These are phyloP conservation scores for Puccinia novopanici DNA, from an alignment of 1,284 basidiomycete genomes.

Conservation along the genomic window DNA sequence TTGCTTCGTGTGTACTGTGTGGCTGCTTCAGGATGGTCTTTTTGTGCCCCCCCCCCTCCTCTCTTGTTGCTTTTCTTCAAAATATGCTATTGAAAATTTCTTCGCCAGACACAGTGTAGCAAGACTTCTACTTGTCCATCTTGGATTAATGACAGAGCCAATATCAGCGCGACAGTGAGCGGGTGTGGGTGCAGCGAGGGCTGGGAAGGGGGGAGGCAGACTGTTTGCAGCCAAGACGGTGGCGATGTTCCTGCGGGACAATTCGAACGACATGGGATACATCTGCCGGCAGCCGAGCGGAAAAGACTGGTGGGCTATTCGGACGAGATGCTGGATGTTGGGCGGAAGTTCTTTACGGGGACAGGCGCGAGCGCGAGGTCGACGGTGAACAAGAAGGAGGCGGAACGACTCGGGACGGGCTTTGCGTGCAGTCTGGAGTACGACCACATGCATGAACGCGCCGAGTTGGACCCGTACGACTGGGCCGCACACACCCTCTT, in stretches of 20 bases:
- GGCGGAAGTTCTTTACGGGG: constrained; percentile 18
- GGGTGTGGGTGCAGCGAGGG: not conserved
- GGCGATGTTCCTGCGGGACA: constrained; percentile 19
- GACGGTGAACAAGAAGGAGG: constrained; percentile 7
- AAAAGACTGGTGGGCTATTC: constrained; percentile 12
- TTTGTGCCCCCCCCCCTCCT: too few relatives aligned
- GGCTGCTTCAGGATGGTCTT: too few relatives aligned
- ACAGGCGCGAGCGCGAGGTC: not conserved
- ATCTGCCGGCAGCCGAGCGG: not conserved
- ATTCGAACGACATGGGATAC: constrained; percentile 39
- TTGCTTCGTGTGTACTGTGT: too few relatives aligned
- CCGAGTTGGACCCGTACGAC: not conserved
- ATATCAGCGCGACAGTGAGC: not conserved
- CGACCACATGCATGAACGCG: not conserved
- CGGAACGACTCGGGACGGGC: not conserved
- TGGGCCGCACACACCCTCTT: constrained; percentile 49
- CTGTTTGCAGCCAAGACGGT: constrained; percentile 38
- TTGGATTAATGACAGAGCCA: too few relatives aligned
- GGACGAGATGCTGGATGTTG: constrained; percentile 17
- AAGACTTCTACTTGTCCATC: too few relatives aligned
- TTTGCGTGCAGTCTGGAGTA: not conserved
- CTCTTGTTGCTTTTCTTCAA: too few relatives aligned
- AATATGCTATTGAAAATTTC: too few relatives aligned
- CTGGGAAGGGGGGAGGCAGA: not conserved
- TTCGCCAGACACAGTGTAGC: too few relatives aligned